These are phyloP conservation scores for Tripidium arundinaceum DNA, from an alignment of 202 grass and related monocot species.

Conservation along the genomic window DNA sequence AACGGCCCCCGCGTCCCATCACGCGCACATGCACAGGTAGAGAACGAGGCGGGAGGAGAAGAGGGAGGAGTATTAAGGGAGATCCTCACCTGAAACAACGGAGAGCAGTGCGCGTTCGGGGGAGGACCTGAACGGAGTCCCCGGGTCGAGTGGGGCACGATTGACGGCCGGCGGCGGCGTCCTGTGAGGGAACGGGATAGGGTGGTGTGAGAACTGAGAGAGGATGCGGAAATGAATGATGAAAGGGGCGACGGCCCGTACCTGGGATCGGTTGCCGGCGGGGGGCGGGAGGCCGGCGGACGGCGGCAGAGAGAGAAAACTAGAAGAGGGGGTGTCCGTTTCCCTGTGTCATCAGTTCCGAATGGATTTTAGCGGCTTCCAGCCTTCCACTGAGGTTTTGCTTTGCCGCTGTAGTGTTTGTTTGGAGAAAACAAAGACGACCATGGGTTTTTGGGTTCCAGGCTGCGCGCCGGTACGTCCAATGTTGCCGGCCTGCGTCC, in stretches of 20 bases:
- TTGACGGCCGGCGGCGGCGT: not conserved
- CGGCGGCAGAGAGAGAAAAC: not conserved
- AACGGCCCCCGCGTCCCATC: too few relatives aligned
- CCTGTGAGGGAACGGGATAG: not conserved
- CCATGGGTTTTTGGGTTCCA: not conserved
- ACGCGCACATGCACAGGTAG: too few relatives aligned
- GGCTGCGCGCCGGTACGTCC: not conserved
- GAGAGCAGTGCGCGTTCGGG: not conserved
- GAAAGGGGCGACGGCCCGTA: not conserved
- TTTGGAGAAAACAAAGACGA: not conserved
- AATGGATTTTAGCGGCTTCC: constrained; percentile 11
- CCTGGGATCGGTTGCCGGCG: not conserved
- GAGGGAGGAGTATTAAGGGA: not conserved
- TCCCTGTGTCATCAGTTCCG: not conserved
- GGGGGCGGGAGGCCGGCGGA: not conserved
- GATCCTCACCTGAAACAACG: not conserved
- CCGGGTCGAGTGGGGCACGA: not conserved
- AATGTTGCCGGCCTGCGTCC: not conserved
- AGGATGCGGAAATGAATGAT: not conserved
- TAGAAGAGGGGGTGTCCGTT: not conserved
- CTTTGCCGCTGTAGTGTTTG: not conserved
- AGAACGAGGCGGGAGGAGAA: too few relatives aligned
- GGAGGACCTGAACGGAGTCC: too few relatives aligned
- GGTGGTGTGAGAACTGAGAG: not conserved
- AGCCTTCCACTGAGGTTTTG: not conserved